Percentiles rank a stretch among this genome's conserved stretches.
phyloP scores from a whole-genome alignment of 345 rosid species.

The Ceriops tagal region DNA sequence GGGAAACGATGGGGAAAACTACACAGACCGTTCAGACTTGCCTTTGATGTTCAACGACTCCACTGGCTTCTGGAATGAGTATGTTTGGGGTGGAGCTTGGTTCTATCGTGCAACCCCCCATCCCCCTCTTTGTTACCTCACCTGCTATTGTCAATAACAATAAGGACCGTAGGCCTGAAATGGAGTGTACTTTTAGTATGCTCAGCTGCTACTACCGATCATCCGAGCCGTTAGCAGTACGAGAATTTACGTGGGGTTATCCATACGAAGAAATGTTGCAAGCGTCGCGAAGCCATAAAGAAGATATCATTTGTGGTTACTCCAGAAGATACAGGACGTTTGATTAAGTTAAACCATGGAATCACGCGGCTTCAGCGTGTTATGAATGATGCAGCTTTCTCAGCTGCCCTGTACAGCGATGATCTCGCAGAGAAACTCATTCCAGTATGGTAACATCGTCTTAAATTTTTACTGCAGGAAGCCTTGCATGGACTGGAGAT shows the following conservation, averaged over 20 bases:
- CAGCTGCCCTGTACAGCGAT: slow-evolving; percentile 9
- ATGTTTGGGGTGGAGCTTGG: slow-evolving; percentile 94
- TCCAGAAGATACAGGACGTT: neutral
- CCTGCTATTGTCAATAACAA: slow-evolving; percentile 48
- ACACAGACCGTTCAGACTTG: slow-evolving; percentile 52
- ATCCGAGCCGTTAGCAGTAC: neutral
- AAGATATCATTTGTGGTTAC: slow-evolving; percentile 1
- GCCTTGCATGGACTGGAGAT: slow-evolving; percentile 2
- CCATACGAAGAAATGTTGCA: slow-evolving; percentile 17
- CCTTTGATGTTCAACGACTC: slow-evolving; percentile 71
- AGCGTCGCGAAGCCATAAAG: neutral
- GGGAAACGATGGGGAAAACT: slow-evolving; percentile 67
- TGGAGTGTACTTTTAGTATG: neutral
- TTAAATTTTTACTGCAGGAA: neutral
- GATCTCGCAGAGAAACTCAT: neutral
- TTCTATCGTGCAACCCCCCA: slow-evolving; percentile 85
- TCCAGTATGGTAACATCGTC: slow-evolving; percentile 14
- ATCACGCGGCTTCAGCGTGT: slow-evolving; percentile 17
- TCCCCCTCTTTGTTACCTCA: slow-evolving; percentile 73
- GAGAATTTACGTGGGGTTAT: slow-evolving; percentile 11
- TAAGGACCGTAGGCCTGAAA: too few species aligned
- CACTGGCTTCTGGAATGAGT: slow-evolving; percentile 87
- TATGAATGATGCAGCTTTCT: slow-evolving; percentile 21
- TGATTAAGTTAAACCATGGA: slow-evolving; percentile 10
- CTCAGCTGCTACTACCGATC: slow-evolving; percentile 36